A percentile compares a stretch with the other conserved stretches of the same genome.
phyloP scores from a whole-genome alignment of 129 eudicot species.

The Artemisia tridentata region DNA sequence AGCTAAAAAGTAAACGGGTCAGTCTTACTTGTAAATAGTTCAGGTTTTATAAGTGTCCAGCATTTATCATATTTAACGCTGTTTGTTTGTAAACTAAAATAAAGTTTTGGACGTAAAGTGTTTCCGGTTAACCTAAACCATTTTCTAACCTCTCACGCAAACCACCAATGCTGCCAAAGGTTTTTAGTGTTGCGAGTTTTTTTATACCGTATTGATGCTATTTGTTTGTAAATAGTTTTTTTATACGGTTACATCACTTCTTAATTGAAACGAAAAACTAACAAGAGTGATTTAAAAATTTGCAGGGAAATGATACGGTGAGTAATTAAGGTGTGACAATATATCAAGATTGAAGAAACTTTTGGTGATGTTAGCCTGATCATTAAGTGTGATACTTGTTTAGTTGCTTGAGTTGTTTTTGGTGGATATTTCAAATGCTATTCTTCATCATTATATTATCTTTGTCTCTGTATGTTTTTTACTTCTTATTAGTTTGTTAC shows the following conservation, averaged over 20 bases:
- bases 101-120: too few relatives aligned
- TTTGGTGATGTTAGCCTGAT: conserved; percentile 25
- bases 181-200: too few relatives aligned
- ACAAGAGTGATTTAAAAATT: background rate
- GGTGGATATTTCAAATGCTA: conserved; percentile 33
- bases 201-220: too few relatives aligned
- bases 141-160: too few relatives aligned
- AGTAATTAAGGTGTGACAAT: conserved; percentile 26
- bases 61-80: too few relatives aligned
- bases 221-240: background rate
- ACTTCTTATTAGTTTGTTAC: background rate
- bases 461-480: conserved; percentile 24
- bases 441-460: conserved; percentile 24
- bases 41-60: too few relatives aligned
- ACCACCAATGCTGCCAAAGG: too few relatives aligned
- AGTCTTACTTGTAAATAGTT: background rate
- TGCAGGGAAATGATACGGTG: conserved; percentile 25
- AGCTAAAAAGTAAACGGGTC: background rate
- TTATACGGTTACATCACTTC: background rate
- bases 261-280: background rate
- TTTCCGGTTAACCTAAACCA: too few relatives aligned
- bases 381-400: conserved; percentile 39
- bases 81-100: too few relatives aligned
- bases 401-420: conserved; percentile 25
- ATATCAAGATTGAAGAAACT: conserved; percentile 29